Conservation (phyloP, 306 rosid genomes). For the Cucurbita pepo region DNA sequence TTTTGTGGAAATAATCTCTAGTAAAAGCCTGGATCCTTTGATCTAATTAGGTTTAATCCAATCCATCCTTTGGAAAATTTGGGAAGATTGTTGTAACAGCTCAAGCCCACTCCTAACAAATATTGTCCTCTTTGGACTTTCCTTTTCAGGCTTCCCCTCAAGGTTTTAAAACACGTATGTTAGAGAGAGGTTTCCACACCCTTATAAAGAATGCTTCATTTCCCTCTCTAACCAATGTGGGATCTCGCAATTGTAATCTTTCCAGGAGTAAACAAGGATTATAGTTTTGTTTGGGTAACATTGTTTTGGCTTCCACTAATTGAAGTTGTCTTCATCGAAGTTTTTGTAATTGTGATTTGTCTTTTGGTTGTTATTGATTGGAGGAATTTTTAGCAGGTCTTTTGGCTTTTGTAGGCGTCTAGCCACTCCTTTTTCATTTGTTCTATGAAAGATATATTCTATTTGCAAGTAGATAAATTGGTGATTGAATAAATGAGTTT, state of each 20-base stretch:
- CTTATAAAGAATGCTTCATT: too few relatives aligned
- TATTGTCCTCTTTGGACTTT: too few relatives aligned
- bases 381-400: not conserved
- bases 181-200: too few relatives aligned
- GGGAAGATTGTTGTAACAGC: not conserved
- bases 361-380: not conserved
- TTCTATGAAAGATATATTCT: not conserved
- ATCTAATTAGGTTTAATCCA: not conserved
- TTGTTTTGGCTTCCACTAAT: not conserved
- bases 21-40: not conserved
- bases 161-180: too few relatives aligned
- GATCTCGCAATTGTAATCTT: not conserved
- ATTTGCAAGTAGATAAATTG: not conserved
- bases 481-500: not conserved
- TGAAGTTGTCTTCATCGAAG: not conserved
- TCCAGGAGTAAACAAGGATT: not conserved
- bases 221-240: not conserved
- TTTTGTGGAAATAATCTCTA: not conserved
- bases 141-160: too few relatives aligned
- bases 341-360: not conserved
- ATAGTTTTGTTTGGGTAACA: not conserved
- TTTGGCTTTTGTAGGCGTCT: not conserved
- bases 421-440: not conserved
- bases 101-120: too few relatives aligned
- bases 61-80: not conserved